phyloP scores from a whole-genome alignment of 257 asterid species.

The Solanum virginianum region DNA sequence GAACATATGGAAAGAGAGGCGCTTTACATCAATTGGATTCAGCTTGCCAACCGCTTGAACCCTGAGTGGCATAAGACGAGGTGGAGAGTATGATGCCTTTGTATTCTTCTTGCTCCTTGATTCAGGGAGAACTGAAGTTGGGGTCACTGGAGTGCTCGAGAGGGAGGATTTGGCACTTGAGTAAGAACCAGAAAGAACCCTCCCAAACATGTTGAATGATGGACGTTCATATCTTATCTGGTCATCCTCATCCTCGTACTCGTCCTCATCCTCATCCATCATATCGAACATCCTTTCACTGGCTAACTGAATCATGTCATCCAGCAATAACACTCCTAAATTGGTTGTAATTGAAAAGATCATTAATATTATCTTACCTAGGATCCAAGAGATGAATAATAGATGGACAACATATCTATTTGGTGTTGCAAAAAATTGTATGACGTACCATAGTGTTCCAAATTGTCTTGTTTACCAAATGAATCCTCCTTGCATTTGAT shows the following conservation, averaged over 20 bases:
- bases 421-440: not conserved
- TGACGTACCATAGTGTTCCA: slow-evolving; percentile 31
- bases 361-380: not conserved
- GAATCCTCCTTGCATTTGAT: slow-evolving; percentile 32
- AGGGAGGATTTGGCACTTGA: slow-evolving; percentile 20
- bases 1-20: slow-evolving; percentile 64
- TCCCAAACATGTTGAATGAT: slow-evolving; percentile 32
- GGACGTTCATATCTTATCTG: slow-evolving; percentile 29
- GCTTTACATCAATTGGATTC: slow-evolving; percentile 69
- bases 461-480: slow-evolving; percentile 24
- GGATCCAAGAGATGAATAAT: not conserved
- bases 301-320: slow-evolving; percentile 56
- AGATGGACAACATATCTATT: slow-evolving; percentile 12
- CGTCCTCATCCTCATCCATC: slow-evolving; percentile 52
- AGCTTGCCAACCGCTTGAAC: slow-evolving; percentile 62
- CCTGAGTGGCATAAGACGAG: slow-evolving; percentile 42
- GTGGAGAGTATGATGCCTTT: slow-evolving; percentile 37
- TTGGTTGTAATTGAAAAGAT: not conserved
- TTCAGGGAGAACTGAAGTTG: slow-evolving; percentile 72
- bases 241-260: slow-evolving; percentile 32
- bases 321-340: slow-evolving; percentile 54
- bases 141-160: slow-evolving; percentile 63
- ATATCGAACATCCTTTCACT: slow-evolving; percentile 59
- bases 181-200: slow-evolving; percentile 29
- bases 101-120: slow-evolving; percentile 17